Evolutionary conservation across 495 filamentous ascomycete species (phyloP), one percentile per base, ranked within the genome.

Genomic region (Filosporella fistucella): DNA sequence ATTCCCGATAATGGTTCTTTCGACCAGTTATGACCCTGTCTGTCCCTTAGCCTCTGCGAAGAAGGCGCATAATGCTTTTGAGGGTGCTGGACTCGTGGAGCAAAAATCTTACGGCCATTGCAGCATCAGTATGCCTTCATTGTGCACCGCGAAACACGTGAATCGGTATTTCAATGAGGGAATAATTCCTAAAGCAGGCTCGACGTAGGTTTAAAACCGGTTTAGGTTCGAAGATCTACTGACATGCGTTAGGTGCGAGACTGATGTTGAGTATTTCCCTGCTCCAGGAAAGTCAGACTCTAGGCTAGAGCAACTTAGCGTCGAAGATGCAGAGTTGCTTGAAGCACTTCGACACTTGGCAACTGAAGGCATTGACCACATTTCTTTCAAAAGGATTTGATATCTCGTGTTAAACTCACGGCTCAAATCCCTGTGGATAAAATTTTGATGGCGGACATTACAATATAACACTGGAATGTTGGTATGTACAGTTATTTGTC

Each of bases 41-140:
- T 68, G 64, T 24, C 68, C 69, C 7, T 51, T 71, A n/a, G 34
- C 66, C 0, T 66, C 68, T 5, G 70, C 70, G 1, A 49, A 55
- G 2, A 59, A 61, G 14, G 70, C 69, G 0, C 59, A 62, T 22
- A 55, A 60, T 12, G 63, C 63, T 4, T 75, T 70, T 38, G 57
- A 58, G 14, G 69, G 54, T 1, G 67, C 68, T 11, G 51, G 53
- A 26, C 45, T 75, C 13, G 59, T 75, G 17, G 68, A 72, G 49
- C 55, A 72, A 12, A 50, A 64, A 11, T 70, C 62, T 0, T 75
- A 72, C 36, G 71, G 70, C 0, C 70, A 73, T 41, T 72, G 65
- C 46, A 66, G 66, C 11, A 28, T 67, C n/a, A 60, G 67, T 4
- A 53, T 70, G 11, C 54, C 64, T 2, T 75, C 71, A 0, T 18